Conservation (phyloP, 1,284 basidiomycete species). For the Athelia psychrophila region DNA sequence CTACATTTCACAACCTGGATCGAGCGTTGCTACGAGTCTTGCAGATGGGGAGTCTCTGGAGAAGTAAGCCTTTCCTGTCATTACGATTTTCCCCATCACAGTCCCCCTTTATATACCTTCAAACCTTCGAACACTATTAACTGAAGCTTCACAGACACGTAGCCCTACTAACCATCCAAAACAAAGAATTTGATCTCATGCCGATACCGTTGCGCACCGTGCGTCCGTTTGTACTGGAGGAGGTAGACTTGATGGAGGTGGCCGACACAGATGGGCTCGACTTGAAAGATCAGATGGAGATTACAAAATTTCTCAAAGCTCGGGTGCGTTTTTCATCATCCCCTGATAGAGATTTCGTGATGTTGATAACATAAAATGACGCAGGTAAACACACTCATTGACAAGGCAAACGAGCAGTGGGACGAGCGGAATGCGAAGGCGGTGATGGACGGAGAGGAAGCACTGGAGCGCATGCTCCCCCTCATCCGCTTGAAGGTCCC, state of each 20-base stretch:
- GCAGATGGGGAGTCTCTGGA: slow-evolving; percentile 87
- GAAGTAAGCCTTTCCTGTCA: too few species aligned
- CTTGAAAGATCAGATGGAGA: slow-evolving; percentile 75
- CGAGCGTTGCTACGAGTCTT: slow-evolving; percentile 90
- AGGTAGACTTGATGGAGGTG: slow-evolving; percentile 72
- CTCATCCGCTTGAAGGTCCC: slow-evolving; percentile 82
- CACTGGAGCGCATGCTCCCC: slow-evolving; percentile 75
- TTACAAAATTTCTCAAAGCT: slow-evolving; percentile 75
- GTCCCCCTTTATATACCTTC: background rate
- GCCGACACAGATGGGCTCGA: slow-evolving; percentile 77
- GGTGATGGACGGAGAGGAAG: slow-evolving; percentile 65
- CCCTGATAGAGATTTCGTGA: background rate
- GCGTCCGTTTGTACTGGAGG: slow-evolving; percentile 92
- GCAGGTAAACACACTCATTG: slow-evolving; percentile 80
- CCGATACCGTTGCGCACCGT: slow-evolving; percentile 90
- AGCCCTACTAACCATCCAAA: slow-evolving; percentile 81
- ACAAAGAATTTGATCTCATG: slow-evolving; percentile 83
- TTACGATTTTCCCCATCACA: too few species aligned
- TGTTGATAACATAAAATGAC: background rate
- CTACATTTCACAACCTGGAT: slow-evolving; percentile 93
- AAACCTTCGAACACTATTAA: background rate
- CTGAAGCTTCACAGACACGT: slow-evolving; percentile 62
- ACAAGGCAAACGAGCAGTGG: slow-evolving; percentile 76
- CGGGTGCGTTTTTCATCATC: slow-evolving; percentile 45
- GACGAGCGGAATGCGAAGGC: slow-evolving; percentile 72